Evolutionary conservation across 306 rosid species (phyloP), one percentile per base, ranked within the genome.

Genomic region (Dryas drummondii): DNA sequence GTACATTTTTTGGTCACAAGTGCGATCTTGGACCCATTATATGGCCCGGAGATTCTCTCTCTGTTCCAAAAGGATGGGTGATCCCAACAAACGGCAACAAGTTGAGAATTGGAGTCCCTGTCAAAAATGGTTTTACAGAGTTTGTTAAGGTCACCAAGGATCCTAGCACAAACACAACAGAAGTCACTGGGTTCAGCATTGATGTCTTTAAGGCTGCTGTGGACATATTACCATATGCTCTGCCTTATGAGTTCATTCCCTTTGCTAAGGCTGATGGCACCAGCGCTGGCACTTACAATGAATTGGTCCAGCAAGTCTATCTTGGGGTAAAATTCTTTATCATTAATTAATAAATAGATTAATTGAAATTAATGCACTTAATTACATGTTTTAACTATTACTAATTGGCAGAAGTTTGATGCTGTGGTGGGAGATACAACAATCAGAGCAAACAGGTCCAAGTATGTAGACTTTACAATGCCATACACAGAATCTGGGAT

Each of bases 351-450:
- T 32, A 32, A 32, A 32, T 32, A 32, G 37, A 32, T 32, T 32
- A 32, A 32, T 32, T 32, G 0, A 32, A 32, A 32, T 32, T 32
- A 1, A 32, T 32, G 37, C 37, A 1, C 37, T 32, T 32, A 32
- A 32, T 32, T 32, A 52, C 17, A 52, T 52, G 60, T 46, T 19
- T 32, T 32, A 32, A 32, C 2, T n/a, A 37, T 42, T 51, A 26
- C 48, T 50, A 46, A 4, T 42, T 6, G 13, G 66, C 68, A 83
- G 88, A 71, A 71, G 0, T 66, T 76, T 0, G 87, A 87, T 56
- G 88, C 82, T 0, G 81, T 69, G 16, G 86, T 81, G 3, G 88
- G 81, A 42, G 92, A 88, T 71, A 41, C 27, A 40, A 81, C 86
- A 1, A 83, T 83, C 0, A 49, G 44, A 5, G 82, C 84, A 2